These are phyloP conservation scores for Boletus rubroflammeus DNA, from an alignment of 768 basidiomycete species.

Conservation along the genomic window DNA sequence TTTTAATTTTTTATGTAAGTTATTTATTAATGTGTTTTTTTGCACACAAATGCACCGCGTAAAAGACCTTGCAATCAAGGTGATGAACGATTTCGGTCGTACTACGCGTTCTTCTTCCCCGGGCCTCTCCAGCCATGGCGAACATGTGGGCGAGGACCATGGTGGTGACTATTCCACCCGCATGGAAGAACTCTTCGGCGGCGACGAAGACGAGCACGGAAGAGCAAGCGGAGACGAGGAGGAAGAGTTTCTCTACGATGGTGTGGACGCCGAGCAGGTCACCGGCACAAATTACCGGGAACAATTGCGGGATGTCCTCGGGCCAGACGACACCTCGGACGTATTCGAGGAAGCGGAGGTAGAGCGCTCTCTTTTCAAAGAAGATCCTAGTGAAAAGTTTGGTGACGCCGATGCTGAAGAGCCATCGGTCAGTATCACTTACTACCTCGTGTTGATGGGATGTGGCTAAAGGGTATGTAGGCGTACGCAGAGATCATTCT, in stretches of 20 bases:
- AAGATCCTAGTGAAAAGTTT: constrained; percentile 33
- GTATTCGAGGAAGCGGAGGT: constrained; percentile 45
- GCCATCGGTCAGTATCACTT: constrained; percentile 31
- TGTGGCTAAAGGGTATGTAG: constrained; percentile 26
- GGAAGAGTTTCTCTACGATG: constrained; percentile 70
- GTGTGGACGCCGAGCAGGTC: constrained; percentile 52
- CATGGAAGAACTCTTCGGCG: constrained; percentile 32
- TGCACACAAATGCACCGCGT: no score
- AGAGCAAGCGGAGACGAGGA: constrained; percentile 50
- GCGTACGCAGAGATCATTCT: constrained; percentile 37
- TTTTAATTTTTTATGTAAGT: no score
- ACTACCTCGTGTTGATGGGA: constrained; percentile 16
- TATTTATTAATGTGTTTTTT: no score
- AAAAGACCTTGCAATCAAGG: no score
- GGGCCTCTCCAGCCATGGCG: constrained; percentile 16
- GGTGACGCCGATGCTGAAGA: constrained; percentile 20
- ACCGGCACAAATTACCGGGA: constrained; percentile 56
- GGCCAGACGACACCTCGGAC: constrained; percentile 54
- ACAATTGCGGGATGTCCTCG: constrained; percentile 70
- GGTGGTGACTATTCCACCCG: constrained; percentile 24
- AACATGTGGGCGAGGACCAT: constrained; percentile 22
- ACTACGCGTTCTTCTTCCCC: constrained; percentile 5
- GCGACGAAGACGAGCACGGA: constrained; percentile 41
- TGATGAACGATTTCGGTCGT: constrained; percentile 8
- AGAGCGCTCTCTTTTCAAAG: constrained; percentile 43